Conservation (phyloP, 768 basidiomycete species). For the Glaciozyma antarctica region DNA sequence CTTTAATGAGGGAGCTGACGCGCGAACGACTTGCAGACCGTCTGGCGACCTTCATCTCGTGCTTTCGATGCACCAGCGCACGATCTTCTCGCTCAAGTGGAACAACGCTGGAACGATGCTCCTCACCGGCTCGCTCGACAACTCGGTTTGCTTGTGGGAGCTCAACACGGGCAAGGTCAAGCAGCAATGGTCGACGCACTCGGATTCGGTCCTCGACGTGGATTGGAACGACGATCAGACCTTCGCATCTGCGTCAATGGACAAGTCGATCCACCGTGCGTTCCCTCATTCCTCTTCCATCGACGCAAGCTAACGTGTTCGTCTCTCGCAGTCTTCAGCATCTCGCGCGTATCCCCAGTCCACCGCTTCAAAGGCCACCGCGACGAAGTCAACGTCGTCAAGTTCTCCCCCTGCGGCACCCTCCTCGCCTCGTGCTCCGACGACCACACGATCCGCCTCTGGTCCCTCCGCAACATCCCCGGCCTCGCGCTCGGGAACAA, state of each 20-base stretch:
- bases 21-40: not conserved
- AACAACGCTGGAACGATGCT: conserved; percentile 33
- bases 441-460: conserved; percentile 37
- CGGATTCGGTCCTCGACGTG: conserved; percentile 31
- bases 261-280: conserved; percentile 32
- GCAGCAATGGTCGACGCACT: conserved; percentile 32
- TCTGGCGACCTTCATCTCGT: conserved; percentile 33
- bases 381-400: conserved; percentile 38
- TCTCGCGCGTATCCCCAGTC: conserved; percentile 20
- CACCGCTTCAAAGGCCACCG: conserved; percentile 37
- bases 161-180: conserved; percentile 32
- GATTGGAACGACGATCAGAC: conserved; percentile 34
- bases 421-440: conserved; percentile 37
- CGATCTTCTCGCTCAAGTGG: conserved; percentile 31
- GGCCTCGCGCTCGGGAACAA: conserved; percentile 10
- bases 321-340: conserved; percentile 23
- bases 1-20: not conserved
- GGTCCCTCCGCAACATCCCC: conserved; percentile 29
- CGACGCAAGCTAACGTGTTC: not conserved
- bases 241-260: conserved; percentile 32
- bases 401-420: conserved; percentile 33
- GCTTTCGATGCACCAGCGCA: conserved; percentile 33
- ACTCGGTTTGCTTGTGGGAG: conserved; percentile 37
- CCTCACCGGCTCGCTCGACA: conserved; percentile 34
- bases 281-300: not conserved